phyloP scores from a whole-genome alignment of 371 early-diverging fungal genomes.

The Mucor velutinosus region DNA sequence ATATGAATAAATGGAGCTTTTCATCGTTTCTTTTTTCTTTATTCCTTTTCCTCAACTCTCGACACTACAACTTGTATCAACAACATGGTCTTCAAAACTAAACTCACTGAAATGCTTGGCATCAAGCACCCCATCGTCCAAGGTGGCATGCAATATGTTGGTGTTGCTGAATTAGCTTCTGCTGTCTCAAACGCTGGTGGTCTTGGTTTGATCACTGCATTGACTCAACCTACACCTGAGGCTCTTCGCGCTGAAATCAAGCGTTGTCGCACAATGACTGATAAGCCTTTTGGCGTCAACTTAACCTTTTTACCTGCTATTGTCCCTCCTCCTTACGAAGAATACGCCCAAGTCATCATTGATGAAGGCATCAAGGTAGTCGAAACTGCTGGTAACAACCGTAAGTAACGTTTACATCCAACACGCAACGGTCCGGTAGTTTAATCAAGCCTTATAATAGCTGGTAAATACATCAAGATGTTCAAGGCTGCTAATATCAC shows the following conservation, averaged over 20 bases:
- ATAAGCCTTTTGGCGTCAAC: conserved; percentile 82
- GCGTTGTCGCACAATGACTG: conserved; percentile 75
- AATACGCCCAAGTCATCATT: conserved; percentile 75
- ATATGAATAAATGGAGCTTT: background rate
- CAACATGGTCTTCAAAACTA: conserved; percentile 61
- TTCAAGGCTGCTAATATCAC: conserved; percentile 77
- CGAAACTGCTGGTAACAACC: conserved; percentile 70
- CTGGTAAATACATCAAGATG: conserved; percentile 71
- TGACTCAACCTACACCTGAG: conserved; percentile 86
- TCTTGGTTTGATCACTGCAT: conserved; percentile 90
- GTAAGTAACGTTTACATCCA: conserved; percentile 36
- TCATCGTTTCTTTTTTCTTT: background rate
- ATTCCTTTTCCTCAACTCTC: background rate
- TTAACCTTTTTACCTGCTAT: conserved; percentile 68
- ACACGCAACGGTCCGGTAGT: background rate
- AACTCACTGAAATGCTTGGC: conserved; percentile 67
- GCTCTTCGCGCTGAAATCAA: conserved; percentile 71
- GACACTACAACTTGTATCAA: background rate
- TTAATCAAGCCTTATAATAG: conserved; percentile 14
- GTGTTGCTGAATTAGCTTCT: conserved; percentile 75
- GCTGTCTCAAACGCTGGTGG: conserved; percentile 98
- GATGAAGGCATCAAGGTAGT: conserved; percentile 82
- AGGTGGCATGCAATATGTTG: conserved; percentile 56
- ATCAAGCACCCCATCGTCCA: conserved; percentile 72
- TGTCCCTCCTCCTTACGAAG: conserved; percentile 78